phyloP scores from a whole-genome alignment of 495 filamentous ascomycete genomes.

The Penicillium silybi region DNA sequence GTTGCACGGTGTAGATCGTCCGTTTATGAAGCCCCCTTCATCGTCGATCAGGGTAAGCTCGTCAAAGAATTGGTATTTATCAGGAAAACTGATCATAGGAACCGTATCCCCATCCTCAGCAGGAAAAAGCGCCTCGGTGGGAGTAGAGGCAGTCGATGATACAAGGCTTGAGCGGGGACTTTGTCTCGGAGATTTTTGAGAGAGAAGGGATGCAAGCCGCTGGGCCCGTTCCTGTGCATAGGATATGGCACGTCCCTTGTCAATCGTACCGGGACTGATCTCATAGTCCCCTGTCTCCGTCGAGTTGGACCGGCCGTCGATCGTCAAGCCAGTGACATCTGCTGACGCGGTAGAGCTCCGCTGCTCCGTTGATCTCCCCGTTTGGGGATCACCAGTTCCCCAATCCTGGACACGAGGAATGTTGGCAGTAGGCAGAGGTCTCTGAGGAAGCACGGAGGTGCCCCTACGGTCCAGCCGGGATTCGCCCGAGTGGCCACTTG shows the following conservation, averaged over 20 bases:
- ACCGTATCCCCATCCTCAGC: slow-evolving; percentile 37
- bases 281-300: slow-evolving; percentile 28
- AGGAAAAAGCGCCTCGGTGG: slow-evolving; percentile 26
- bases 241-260: slow-evolving; percentile 37
- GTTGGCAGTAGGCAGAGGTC: slow-evolving; percentile 36
- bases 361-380: slow-evolving; percentile 25
- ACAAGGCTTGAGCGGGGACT: slow-evolving; percentile 26
- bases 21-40: slow-evolving; percentile 30
- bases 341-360: slow-evolving; percentile 28
- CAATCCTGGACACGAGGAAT: slow-evolving; percentile 37
- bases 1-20: slow-evolving; percentile 25
- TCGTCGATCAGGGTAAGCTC: slow-evolving; percentile 26
- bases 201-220: slow-evolving; percentile 33
- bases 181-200: slow-evolving; percentile 29
- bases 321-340: slow-evolving; percentile 29
- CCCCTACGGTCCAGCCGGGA: slow-evolving; percentile 30
- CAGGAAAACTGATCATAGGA: slow-evolving; percentile 35
- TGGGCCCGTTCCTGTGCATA: slow-evolving; percentile 34
- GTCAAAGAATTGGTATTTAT: slow-evolving; percentile 33
- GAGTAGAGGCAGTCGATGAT: slow-evolving; percentile 31
- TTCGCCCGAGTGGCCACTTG: slow-evolving; percentile 25
- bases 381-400: slow-evolving; percentile 21
- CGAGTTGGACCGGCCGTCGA: slow-evolving; percentile 29
- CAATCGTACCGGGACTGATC: slow-evolving; percentile 25
- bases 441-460: slow-evolving; percentile 29